Evolutionary conservation across 345 rosid genomes (phyloP), one percentile per base, ranked within the genome.

Genomic region (Anacardium occidentale): DNA sequence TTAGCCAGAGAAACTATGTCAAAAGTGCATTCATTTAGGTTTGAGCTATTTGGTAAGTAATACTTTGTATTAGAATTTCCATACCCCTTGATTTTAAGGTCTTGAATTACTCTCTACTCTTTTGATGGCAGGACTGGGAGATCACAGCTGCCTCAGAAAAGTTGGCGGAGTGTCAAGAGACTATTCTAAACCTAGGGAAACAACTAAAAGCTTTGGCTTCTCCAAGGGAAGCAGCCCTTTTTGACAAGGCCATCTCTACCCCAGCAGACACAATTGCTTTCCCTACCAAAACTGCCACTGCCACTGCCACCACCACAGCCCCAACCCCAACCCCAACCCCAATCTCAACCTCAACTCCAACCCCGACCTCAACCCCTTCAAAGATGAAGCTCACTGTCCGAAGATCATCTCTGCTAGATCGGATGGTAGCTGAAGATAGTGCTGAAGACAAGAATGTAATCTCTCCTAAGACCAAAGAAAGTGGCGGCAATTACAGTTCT

Each of bases 101-200:
- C 1, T 48, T 63, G 13, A 21, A 40, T 54, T 14, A 68, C 21
- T 21, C 20, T n/a, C 2, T 62, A 25, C 51, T 18, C 29, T 63
- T 12, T 69, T 71, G 56, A 73, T 72, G 69, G 74, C 88, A 95
- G 99, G 88, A 89, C 45, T 76, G 85, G 89, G 98, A 92, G 85
- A 87, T 90, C 73, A 70, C 92, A 52, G 92, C 92, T 74, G 99
- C 99, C 78, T 89, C 99, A 66, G 94, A 92, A 65, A 95, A 89
- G 83, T 79, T 95, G 73, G 98, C 97, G 0, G 97, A 95, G 80
- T 95, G 97, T 81, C 98, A 92, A 79, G 96, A 90, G 76, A 89
- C 97, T 14, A 92, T 95, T 60, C 76, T 88, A 62, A 88, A 89
- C 81, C 76, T 95, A 4, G 98, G 98, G 68, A 95, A 95, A 79